Conservation (phyloP, 1,284 basidiomycete species). For the Ganoderma sinense region DNA sequence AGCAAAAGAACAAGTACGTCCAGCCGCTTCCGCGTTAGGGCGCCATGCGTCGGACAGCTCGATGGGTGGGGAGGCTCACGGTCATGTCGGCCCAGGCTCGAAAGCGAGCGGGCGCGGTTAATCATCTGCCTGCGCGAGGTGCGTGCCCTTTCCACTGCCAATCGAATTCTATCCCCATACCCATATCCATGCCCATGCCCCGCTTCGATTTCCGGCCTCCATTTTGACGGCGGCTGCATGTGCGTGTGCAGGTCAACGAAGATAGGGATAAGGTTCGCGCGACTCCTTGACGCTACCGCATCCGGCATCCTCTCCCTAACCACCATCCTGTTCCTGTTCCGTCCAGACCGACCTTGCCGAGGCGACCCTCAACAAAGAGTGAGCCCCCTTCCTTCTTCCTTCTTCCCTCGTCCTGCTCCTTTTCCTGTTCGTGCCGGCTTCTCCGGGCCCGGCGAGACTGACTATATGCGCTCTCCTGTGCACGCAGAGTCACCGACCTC, state of each 20-base stretch:
- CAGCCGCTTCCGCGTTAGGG: constrained; percentile 2
- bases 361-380: constrained; percentile 69
- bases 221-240: not conserved
- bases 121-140: constrained; percentile 74
- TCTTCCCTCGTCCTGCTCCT: no score
- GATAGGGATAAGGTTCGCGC: constrained; percentile 74
- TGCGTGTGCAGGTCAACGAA: constrained; percentile 77
- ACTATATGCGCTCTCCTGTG: not conserved
- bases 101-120: constrained; percentile 73
- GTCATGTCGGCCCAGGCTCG: constrained; percentile 55
- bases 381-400: constrained; percentile 27
- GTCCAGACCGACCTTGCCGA: constrained; percentile 61
- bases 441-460: not conserved
- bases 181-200: not conserved
- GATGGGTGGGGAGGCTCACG: not conserved
- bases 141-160: constrained; percentile 22
- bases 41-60: constrained; percentile 8
- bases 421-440: not conserved
- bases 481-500: constrained; percentile 66
- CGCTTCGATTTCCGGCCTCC: not conserved
- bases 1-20: constrained; percentile 80
- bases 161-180: not conserved
- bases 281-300: not conserved
- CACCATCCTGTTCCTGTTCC: constrained; percentile 17
- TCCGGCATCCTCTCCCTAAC: constrained; percentile 1